phyloP scores from a whole-genome alignment of 345 rosid genomes.

The Pseudoturritis turrita region DNA sequence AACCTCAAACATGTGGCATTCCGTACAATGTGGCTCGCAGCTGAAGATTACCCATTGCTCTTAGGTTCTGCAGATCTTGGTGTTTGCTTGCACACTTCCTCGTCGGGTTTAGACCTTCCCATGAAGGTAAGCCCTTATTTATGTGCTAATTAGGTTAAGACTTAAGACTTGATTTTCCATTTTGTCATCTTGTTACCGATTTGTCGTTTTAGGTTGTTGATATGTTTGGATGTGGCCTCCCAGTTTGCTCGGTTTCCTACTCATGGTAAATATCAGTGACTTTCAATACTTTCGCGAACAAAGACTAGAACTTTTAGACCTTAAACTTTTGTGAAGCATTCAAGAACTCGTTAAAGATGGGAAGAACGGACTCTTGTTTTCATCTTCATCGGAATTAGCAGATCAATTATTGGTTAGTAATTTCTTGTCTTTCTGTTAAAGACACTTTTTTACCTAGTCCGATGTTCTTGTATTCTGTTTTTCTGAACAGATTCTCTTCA shows the following conservation, averaged over 20 bases:
- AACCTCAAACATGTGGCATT: constrained; percentile 84
- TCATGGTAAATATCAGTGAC: constrained; percentile 56
- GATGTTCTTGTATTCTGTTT: constrained; percentile 2
- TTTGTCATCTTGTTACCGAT: not conserved
- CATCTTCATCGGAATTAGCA: constrained; percentile 91
- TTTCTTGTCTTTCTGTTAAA: not conserved
- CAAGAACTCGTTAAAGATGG: constrained; percentile 77
- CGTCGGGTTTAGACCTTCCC: constrained; percentile 95
- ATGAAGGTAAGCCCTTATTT: constrained; percentile 61
- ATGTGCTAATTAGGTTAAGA: not conserved
- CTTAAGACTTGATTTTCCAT: not conserved
- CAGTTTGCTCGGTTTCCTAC: constrained; percentile 94
- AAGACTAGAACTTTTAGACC: not conserved
- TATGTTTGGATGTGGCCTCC: constrained; percentile 97
- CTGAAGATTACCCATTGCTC: constrained; percentile 94
- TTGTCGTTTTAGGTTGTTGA: constrained; percentile 70
- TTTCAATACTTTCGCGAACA: not conserved
- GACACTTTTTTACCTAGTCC: not conserved
- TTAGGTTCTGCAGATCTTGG: constrained; percentile 96
- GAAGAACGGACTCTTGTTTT: constrained; percentile 85
- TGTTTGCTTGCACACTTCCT: constrained; percentile 95
- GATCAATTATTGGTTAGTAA: constrained; percentile 69
- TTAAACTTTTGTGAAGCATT: constrained; percentile 47
- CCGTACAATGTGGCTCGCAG: constrained; percentile 93
- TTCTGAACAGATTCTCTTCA: constrained; percentile 61